These are phyloP conservation scores for Mycena polygramma DNA, from an alignment of 768 basidiomycete genomes.

Conservation along the genomic window DNA sequence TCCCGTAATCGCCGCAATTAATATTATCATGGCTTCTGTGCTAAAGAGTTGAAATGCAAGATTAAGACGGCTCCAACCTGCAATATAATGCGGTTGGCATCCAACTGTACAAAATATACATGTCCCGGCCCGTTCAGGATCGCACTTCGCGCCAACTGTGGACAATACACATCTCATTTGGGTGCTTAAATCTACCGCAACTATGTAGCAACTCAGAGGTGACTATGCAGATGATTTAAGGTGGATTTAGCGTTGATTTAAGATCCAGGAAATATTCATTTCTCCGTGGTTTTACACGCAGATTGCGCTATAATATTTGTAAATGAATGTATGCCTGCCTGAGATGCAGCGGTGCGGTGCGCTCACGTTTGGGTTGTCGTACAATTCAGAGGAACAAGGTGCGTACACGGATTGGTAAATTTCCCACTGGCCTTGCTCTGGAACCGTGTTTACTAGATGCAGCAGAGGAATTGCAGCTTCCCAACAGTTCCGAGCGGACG, in stretches of 20 bases:
- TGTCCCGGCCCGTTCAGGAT: background rate
- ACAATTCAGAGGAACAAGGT: too few relatives aligned
- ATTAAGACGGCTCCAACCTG: background rate
- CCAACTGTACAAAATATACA: background rate
- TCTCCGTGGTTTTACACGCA: background rate
- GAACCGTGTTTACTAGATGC: too few relatives aligned
- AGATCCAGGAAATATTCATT: slow-evolving; percentile 9
- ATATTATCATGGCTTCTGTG: background rate
- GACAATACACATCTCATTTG: background rate
- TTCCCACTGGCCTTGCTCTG: too few relatives aligned
- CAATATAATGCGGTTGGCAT: background rate
- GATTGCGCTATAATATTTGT: background rate
- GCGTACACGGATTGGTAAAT: too few relatives aligned
- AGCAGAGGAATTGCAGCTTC: too few relatives aligned
- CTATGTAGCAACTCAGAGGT: slow-evolving; percentile 21
- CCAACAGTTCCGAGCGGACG: too few relatives aligned
- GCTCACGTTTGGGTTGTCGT: too few relatives aligned
- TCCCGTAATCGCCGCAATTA: slow-evolving; percentile 17
- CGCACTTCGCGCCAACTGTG: background rate
- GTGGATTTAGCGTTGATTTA: slow-evolving; percentile 12
- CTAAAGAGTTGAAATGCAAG: too few relatives aligned
- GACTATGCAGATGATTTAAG: slow-evolving; percentile 21
- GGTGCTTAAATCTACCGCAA: slow-evolving; percentile 15
- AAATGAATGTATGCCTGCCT: background rate
- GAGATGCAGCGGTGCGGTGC: too few relatives aligned